Conservation (phyloP, 257 asterid genomes). For the Primulina huaijiensis region DNA sequence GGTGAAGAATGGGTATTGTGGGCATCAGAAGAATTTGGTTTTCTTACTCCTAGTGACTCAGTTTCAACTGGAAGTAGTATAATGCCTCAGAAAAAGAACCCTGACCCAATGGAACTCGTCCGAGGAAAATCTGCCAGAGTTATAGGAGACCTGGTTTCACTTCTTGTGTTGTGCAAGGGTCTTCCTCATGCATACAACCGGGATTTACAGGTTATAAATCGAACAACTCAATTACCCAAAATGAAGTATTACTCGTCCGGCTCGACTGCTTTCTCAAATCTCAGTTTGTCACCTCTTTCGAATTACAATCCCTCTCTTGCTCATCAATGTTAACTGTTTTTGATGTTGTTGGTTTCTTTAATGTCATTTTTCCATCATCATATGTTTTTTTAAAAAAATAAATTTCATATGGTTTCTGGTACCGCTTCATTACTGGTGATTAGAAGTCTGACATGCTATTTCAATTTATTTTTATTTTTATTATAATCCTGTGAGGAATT, state of each 20-base stretch:
- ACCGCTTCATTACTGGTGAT: neutral
- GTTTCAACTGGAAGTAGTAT: slow-evolving; percentile 99
- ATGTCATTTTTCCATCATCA: no score
- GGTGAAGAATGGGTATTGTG: slow-evolving; percentile 99
- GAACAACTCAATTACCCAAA: neutral
- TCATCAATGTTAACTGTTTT: slow-evolving; percentile 1
- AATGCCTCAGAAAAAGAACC: slow-evolving; percentile 99
- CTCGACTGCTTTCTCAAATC: neutral
- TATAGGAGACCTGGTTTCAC: slow-evolving; percentile 85
- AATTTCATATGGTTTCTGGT: neutral
- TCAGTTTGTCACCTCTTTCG: neutral
- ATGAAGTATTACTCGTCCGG: slow-evolving; percentile 1
- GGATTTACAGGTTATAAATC: slow-evolving; percentile 72
- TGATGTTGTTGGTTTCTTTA: neutral
- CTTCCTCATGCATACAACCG: slow-evolving; percentile 99
- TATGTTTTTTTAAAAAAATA: no score
- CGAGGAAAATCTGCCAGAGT: slow-evolving; percentile 98
- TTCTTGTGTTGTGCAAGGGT: slow-evolving; percentile 97
- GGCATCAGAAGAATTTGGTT: slow-evolving; percentile 99
- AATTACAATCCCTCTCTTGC: neutral
- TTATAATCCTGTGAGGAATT: neutral
- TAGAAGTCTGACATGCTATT: slow-evolving; percentile 6
- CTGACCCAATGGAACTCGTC: slow-evolving; percentile 99
- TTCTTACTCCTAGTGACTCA: slow-evolving; percentile 84
- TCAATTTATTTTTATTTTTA: neutral